Conservation (phyloP, 495 filamentous ascomycete species). For the Amorphotheca resinae region DNA sequence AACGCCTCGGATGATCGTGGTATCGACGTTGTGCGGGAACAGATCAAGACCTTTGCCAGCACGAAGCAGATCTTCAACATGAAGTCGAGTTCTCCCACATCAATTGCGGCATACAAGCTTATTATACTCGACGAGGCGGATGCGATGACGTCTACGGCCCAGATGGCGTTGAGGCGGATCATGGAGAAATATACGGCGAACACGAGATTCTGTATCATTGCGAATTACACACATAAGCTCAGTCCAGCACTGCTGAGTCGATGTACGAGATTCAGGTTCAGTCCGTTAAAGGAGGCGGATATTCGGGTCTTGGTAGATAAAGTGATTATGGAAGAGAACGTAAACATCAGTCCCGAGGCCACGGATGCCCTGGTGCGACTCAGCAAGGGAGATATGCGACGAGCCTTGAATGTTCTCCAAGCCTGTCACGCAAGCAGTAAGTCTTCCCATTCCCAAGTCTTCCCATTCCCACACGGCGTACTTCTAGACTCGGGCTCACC, state of each 20-base stretch:
- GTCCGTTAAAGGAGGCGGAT: conserved; percentile 76
- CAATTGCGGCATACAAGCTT: conserved; percentile 57
- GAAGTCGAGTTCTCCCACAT: conserved; percentile 41
- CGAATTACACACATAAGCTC: conserved; percentile 99
- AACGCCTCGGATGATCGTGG: conserved; percentile 96
- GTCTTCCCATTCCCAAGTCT: too few relatives aligned
- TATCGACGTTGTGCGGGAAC: conserved; percentile 96
- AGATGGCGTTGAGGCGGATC: conserved; percentile 92
- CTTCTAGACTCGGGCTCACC: not conserved
- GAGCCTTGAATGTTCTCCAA: conserved; percentile 90
- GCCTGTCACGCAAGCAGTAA: conserved; percentile 89
- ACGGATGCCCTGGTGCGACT: conserved; percentile 69
- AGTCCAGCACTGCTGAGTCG: conserved; percentile 83
- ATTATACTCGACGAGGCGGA: conserved; percentile 98
- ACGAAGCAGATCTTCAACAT: conserved; percentile 46
- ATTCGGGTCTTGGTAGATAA: conserved; percentile 75
- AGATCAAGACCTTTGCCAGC: conserved; percentile 97
- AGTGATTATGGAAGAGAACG: conserved; percentile 77
- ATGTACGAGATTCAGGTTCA: conserved; percentile 93
- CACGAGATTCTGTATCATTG: conserved; percentile 95
- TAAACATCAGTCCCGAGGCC: conserved; percentile 71
- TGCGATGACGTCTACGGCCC: conserved; percentile 92
- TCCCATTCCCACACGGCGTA: conserved; percentile 1
- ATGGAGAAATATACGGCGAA: conserved; percentile 99
- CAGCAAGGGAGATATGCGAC: conserved; percentile 90